Evolutionary conservation across 192 early-diverging fungal species (phyloP).

Genomic region (Physocladia obscura): DNA sequence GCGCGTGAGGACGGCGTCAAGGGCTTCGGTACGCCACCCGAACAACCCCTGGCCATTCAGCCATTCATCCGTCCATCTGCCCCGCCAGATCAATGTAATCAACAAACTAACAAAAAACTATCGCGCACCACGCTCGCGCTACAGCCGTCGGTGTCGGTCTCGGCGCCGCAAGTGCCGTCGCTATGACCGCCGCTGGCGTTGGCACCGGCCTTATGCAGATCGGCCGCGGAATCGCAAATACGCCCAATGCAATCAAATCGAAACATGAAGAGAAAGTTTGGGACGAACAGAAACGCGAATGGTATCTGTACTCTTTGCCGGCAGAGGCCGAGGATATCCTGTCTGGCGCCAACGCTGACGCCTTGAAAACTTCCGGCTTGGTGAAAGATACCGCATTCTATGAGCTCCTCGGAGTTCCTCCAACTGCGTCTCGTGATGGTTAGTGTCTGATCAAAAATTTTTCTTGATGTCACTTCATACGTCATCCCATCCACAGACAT

Average conservation of each 20-base stretch:
- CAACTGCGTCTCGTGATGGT: slow-evolving; percentile 61
- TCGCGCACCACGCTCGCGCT: no score
- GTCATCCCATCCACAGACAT: no score
- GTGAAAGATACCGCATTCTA: slow-evolving; percentile 84
- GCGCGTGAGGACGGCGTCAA: slow-evolving; percentile 25
- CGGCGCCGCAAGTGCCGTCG: slow-evolving; percentile 30
- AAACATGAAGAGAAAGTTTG: slow-evolving; percentile 30
- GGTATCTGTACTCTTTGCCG: slow-evolving; percentile 26
- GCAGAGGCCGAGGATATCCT: slow-evolving; percentile 24
- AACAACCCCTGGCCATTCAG: background rate
- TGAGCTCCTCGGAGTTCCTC: slow-evolving; percentile 75
- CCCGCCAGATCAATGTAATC: no score
- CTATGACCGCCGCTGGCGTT: slow-evolving; percentile 30
- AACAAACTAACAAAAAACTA: no score
- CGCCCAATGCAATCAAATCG: slow-evolving; percentile 25
- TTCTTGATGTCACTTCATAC: no score
- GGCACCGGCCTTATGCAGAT: slow-evolving; percentile 35
- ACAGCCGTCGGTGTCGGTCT: slow-evolving; percentile 31
- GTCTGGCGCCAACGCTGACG: slow-evolving; percentile 11
- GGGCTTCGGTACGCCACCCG: slow-evolving; percentile 14
- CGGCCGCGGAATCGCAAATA: slow-evolving; percentile 36
- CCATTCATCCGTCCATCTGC: no score
- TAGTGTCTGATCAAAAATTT: background rate
- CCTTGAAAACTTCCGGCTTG: slow-evolving; percentile 39
- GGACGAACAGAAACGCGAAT: slow-evolving; percentile 39